phyloP scores from a whole-genome alignment of 495 filamentous ascomycete species.

The Talaromyces liani region DNA sequence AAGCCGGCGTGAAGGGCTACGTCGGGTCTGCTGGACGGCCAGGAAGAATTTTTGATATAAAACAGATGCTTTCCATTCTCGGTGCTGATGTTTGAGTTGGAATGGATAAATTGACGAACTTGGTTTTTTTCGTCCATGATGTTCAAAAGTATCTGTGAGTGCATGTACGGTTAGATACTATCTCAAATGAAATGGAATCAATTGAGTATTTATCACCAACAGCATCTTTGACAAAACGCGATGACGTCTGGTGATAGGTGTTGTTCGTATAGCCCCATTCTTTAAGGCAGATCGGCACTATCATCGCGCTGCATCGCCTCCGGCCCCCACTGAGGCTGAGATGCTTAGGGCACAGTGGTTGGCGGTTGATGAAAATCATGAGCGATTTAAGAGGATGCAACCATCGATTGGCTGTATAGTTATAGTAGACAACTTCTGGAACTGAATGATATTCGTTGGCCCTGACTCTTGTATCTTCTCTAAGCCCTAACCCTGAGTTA shows the following conservation, averaged over 20 bases:
- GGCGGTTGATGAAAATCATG: too few relatives aligned
- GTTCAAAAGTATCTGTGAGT: not conserved
- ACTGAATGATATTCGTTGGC: too few relatives aligned
- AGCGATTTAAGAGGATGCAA: not conserved
- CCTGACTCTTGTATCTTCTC: too few relatives aligned
- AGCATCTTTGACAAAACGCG: not conserved
- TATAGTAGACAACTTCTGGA: too few relatives aligned
- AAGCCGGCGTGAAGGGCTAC: not conserved
- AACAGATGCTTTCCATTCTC: not conserved
- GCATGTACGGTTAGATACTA: not conserved
- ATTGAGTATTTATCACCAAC: not conserved
- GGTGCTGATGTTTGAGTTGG: not conserved
- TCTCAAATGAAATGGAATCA: not conserved
- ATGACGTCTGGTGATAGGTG: not conserved
- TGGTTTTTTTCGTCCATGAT: not conserved
- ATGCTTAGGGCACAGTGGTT: too few relatives aligned
- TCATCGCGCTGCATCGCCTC: not conserved
- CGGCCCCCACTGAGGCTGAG: not conserved
- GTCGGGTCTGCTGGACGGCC: not conserved
- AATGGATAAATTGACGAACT: not conserved
- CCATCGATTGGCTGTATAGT: not conserved
- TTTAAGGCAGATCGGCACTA: not conserved
- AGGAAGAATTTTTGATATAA: not conserved
- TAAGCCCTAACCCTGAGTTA: too few relatives aligned
- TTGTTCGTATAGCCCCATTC: not conserved